These are phyloP conservation scores for Datura wrightii DNA, from an alignment of 257 asterid genomes.

Conservation along the genomic window DNA sequence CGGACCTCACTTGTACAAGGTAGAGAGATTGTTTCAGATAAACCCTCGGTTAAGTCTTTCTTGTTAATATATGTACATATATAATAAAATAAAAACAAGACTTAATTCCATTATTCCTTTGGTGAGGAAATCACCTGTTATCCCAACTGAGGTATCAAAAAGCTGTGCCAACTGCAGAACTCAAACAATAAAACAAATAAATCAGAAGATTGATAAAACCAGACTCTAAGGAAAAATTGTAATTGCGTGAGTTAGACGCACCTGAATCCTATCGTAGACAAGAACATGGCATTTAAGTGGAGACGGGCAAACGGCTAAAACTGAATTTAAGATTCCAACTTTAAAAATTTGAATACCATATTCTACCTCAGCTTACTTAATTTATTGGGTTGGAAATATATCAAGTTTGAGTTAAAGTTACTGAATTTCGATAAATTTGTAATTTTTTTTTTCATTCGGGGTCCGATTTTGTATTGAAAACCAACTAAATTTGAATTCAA, in stretches of 20 bases:
- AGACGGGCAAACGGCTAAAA: neutral
- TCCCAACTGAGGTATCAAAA: constrained; percentile 80
- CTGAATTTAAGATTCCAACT: neutral
- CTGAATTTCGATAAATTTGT: neutral
- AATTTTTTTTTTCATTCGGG: neutral
- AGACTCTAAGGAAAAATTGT: no score
- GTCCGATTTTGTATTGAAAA: no score
- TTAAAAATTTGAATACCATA: neutral
- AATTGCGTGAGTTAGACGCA: no score
- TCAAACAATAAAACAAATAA: neutral
- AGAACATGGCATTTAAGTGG: neutral
- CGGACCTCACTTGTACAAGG: no score
- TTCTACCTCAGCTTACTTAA: neutral
- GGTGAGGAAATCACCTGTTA: constrained; percentile 63
- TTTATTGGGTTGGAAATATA: neutral
- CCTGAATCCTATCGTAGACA: neutral
- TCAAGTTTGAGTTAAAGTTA: neutral
- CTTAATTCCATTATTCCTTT: neutral
- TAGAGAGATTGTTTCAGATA: no score
- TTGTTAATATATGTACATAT: neutral
- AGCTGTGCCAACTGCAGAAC: constrained; percentile 80
- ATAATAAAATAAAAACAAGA: neutral
- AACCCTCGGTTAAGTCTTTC: neutral
- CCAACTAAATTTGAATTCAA: neutral
- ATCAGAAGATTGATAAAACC: neutral